phyloP scores from a whole-genome alignment of 352 stramenopile species.

The Globisporangium parvum region DNA sequence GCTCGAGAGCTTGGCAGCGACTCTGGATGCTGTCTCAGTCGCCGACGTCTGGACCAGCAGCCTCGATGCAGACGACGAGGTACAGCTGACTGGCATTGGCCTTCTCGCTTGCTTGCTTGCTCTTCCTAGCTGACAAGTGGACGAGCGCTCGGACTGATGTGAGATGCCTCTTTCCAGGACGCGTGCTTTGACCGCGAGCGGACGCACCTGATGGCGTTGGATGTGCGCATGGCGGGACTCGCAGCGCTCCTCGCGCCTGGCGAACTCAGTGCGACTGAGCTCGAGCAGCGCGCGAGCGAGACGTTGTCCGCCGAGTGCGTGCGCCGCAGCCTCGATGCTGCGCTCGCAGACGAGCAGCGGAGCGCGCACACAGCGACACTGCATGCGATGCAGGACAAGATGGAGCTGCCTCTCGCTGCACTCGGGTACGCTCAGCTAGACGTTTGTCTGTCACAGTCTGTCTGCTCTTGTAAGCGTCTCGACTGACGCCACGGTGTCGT shows the following conservation, averaged over 20 bases:
- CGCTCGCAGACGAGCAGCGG: slow-evolving; percentile 16
- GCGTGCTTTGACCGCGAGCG: slow-evolving; percentile 22
- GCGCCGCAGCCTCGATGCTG: slow-evolving; percentile 24
- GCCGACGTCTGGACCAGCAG: slow-evolving; percentile 29
- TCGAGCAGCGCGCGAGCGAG: slow-evolving; percentile 11
- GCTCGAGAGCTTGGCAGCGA: slow-evolving; percentile 35
- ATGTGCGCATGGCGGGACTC: slow-evolving; percentile 11
- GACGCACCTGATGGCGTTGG: slow-evolving; percentile 6
- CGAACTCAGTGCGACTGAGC: slow-evolving; percentile 19
- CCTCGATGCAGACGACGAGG: slow-evolving; percentile 15
- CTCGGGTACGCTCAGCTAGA: slow-evolving; percentile 27
- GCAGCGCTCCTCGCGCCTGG: slow-evolving; percentile 11
- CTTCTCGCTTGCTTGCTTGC: neutral
- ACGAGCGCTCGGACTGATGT: neutral
- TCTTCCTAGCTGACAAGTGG: neutral
- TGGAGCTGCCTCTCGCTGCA: slow-evolving; percentile 33
- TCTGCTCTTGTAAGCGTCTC: slow-evolving; percentile 9
- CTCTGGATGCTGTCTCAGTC: slow-evolving; percentile 44
- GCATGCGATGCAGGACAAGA: slow-evolving; percentile 27
- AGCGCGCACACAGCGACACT: neutral
- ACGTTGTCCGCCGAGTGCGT: slow-evolving; percentile 17
- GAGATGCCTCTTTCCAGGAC: neutral
- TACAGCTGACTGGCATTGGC: slow-evolving; percentile 17
- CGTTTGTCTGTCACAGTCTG: slow-evolving; percentile 4
- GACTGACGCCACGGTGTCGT: too few species aligned